Percentiles rank a stretch among this genome's conserved stretches.
Conservation (phyloP, 192 early-diverging fungal genomes). For the Linderina pennispora region DNA sequence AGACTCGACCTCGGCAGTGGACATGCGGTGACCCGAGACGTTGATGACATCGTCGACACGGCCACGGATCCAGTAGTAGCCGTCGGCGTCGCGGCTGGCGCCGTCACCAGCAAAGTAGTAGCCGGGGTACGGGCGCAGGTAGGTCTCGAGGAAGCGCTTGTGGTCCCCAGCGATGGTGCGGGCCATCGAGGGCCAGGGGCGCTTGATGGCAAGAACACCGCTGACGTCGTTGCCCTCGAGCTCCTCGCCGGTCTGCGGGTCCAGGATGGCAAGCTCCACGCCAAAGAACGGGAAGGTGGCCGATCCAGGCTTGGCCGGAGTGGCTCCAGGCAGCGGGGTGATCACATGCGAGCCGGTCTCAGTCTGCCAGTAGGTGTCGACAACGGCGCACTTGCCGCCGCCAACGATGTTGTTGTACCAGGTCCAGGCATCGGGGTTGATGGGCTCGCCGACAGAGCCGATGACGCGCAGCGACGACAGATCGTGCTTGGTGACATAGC, state of each 20-base stretch:
- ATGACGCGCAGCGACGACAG: slow-evolving; percentile 82
- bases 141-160: slow-evolving; percentile 87
- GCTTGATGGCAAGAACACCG: slow-evolving; percentile 84
- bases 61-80: slow-evolving; percentile 94
- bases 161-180: slow-evolving; percentile 90
- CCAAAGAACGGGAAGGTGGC: slow-evolving; percentile 98
- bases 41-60: slow-evolving; percentile 94
- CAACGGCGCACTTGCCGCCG: slow-evolving; percentile 78
- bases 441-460: slow-evolving; percentile 95
- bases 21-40: slow-evolving; percentile 91
- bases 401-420: slow-evolving; percentile 96
- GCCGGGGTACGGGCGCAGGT: slow-evolving; percentile 82
- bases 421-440: slow-evolving; percentile 95
- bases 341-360: slow-evolving; percentile 94
- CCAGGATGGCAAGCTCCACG: slow-evolving; percentile 79
- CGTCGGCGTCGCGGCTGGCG: slow-evolving; percentile 83
- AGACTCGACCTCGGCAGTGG: slow-evolving; percentile 91
- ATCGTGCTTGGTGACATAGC: slow-evolving; percentile 69
- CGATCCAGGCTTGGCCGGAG: slow-evolving; percentile 87
- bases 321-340: slow-evolving; percentile 86
- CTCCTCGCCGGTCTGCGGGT: slow-evolving; percentile 78
- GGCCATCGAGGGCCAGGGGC: slow-evolving; percentile 88
- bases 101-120: slow-evolving; percentile 98
- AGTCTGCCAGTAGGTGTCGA: slow-evolving; percentile 95
- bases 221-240: slow-evolving; percentile 79